Base-by-base conservation (phyloP, 1,284 basidiomycete genomes). In the Cryptococcus neoformans region DNA sequence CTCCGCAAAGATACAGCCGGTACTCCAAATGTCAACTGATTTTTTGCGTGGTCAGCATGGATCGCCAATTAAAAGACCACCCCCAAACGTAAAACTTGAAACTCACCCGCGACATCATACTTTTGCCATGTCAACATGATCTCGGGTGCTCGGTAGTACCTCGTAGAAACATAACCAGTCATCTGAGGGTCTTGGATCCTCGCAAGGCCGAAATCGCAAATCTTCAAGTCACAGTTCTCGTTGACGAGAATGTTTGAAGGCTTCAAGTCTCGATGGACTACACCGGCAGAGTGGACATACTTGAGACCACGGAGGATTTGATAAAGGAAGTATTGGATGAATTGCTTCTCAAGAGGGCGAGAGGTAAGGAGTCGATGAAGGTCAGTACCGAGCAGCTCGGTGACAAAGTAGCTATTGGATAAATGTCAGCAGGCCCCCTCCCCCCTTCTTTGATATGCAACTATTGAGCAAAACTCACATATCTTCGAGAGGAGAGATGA, bases 71-170 rank as follows among this genome's bases (percentile, higher is more conserved):
- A 21, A 5, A 6, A 44, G 42, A 14, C 42, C 8, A n/a, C 42
- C 8, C 34, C 46, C n/a, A 28, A 34, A 34, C 39, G 17, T 8
- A 14, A 37, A n/a, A 42, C 8, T n/a, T 11, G 10, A 8, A 5
- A 77, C 79, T 65, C 59, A 81, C 81, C 81, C 34, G 93, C 96
- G 55, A 98, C 95, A 77, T 99, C 96, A 81, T 99, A 99, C 81
- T 99, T 99, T 78, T 99, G 95, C 96, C 96, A 99, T 48, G 95
- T 99, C 73, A 99, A 84, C 96, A 99, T 99, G 81, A 99, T 99
- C 79, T 99, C 95, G 6, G 95, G 95, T 3, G 95, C 96, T 54
- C 96, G 89, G 79, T 99, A 99, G 81, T 99, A 99, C 68, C 96
- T 84, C 57, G 95, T 99, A 60, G 94, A 98, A 63, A 99, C 95